phyloP scores from a whole-genome alignment of 139 green algal species.

The Mychonastes homosphaera region DNA sequence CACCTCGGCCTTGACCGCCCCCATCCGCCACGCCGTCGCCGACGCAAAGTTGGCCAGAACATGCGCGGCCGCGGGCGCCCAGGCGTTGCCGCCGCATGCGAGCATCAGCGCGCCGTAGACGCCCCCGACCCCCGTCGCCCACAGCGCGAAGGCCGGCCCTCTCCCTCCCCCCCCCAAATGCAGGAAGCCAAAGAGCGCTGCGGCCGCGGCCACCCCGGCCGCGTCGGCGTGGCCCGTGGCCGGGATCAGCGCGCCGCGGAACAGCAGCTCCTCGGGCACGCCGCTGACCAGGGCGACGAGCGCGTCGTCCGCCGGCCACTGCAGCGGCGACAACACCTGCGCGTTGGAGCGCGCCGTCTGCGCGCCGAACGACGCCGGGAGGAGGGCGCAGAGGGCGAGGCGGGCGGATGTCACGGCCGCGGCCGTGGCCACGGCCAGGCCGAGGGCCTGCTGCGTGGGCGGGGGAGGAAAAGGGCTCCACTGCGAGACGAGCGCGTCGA shows the following conservation, averaged over 20 bases:
- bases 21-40: conserved; percentile 49
- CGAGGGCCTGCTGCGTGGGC: conserved; percentile 9
- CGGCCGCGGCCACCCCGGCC: conserved; percentile 53
- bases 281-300: conserved; percentile 43
- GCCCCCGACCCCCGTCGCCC: conserved; percentile 52
- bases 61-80: conserved; percentile 52
- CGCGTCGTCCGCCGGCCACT: conserved; percentile 34
- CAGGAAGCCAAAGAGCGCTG: conserved; percentile 56
- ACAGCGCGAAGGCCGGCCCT: conserved; percentile 55
- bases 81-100: conserved; percentile 44
- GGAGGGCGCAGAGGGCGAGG: conserved; percentile 31
- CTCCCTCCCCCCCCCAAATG: conserved; percentile 69
- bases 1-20: too few relatives aligned
- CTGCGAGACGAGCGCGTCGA: conserved; percentile 28
- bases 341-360: conserved; percentile 55
- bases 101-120: conserved; percentile 61
- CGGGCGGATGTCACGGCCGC: conserved; percentile 46
- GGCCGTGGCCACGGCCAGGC: conserved; percentile 25
- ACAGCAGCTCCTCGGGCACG: conserved; percentile 65
- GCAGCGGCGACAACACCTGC: conserved; percentile 50
- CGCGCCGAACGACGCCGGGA: conserved; percentile 49
- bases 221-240: conserved; percentile 58
- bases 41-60: conserved; percentile 51
- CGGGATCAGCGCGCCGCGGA: conserved; percentile 64
- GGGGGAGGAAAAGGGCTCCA: too few relatives aligned